Base-by-base conservation (phyloP, 2,329 filamentous ascomycete genomes). In the Metarhizium brunneum region DNA sequence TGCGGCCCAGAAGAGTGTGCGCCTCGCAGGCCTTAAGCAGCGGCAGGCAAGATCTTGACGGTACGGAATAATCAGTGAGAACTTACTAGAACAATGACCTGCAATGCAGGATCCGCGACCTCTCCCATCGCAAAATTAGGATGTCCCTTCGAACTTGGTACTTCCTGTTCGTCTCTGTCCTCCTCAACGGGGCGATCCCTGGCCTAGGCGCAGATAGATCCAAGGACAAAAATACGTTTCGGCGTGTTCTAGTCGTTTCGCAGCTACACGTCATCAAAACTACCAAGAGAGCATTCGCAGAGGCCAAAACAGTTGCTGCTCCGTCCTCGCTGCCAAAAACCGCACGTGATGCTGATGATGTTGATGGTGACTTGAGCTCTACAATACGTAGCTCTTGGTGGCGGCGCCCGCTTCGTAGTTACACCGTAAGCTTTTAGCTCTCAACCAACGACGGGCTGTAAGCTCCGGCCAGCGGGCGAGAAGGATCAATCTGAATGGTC, bases 41-140 rank as follows among this genome's bases (percentile, higher is more conserved):
- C 29, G 42, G 29, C 25, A 20, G 38, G 16, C 14, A 40, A 53
- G 48, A 16, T 55, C n/a, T 25, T 25, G 6, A 25, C 6, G 6
- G 45, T 29, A 32, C 54, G 52, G 52, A 56, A 54, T 55, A 58
- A 14, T 10, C 56, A 43, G 53, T 29, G 35, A 20, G 43, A 54
- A 79, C 85, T 76, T 75, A 90, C 87, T 75, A 90, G 70, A 57
- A 90, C 77, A 72, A 90, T 88, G 50, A 90, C 84, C 71, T 90
- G 86, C 71, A 90, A 73, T 45, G 82, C 81, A 68, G 82, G 78
- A 56, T 67, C 60, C 52, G 61, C 56, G 49, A 63, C 56, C 48
- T 64, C 61, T 50, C 61, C 62, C 64, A 62, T 64, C 56, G 63
- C 65, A 30, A 48, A n/a, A 13, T 7, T 7, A 25, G 25, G 10